Percentiles rank a stretch among this genome's conserved stretches.
phyloP scores from a whole-genome alignment of 495 filamentous ascomycete species.

The Daldinia decipiens region DNA sequence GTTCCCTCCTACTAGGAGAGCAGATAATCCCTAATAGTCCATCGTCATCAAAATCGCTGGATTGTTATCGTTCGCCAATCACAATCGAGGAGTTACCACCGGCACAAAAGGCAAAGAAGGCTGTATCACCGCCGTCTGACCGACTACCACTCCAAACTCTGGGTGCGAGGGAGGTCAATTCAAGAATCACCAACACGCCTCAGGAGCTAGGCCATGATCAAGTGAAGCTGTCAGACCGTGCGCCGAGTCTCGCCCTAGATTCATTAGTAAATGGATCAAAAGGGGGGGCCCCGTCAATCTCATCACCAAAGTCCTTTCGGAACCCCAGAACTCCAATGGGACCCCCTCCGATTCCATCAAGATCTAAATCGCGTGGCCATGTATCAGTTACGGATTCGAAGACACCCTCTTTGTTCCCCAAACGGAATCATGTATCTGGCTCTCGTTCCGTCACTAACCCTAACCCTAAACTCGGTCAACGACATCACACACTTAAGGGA shows the following conservation, averaged over 20 bases:
- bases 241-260: not conserved
- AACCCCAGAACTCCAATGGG: constrained; percentile 37
- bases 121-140: constrained; percentile 21
- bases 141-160: constrained; percentile 17
- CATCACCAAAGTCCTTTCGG: constrained; percentile 24
- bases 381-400: constrained; percentile 14
- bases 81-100: not conserved
- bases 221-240: constrained; percentile 3
- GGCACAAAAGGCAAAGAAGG: constrained; percentile 27
- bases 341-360: constrained; percentile 36
- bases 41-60: not conserved
- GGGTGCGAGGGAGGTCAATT: constrained; percentile 9
- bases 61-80: not conserved
- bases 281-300: constrained; percentile 3
- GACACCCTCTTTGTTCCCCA: constrained; percentile 34
- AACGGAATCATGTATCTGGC: constrained; percentile 16
- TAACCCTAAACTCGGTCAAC: not conserved
- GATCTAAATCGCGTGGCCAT: constrained; percentile 35
- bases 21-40: constrained; percentile 3
- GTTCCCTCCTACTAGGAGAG: not conserved
- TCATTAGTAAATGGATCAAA: constrained; percentile 2
- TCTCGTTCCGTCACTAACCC: constrained; percentile 5
- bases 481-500: not conserved
- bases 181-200: constrained; percentile 2
- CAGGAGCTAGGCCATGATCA: constrained; percentile 1